A percentile compares a stretch with the other conserved stretches of the same genome.
phyloP scores from a whole-genome alignment of 108 stramenopile species.

The Nitzschia sp. region DNA sequence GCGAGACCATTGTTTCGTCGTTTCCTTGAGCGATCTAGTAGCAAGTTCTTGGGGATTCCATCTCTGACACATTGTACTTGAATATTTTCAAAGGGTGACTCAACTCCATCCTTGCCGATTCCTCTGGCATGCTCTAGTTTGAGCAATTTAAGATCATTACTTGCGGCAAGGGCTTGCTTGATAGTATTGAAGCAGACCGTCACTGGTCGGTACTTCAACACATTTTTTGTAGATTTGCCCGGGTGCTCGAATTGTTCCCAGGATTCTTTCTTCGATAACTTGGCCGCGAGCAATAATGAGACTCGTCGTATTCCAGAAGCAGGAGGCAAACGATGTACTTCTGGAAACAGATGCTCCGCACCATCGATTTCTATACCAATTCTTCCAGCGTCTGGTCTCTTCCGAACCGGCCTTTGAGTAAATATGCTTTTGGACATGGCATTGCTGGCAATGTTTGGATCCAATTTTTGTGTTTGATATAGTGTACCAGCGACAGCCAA shows the following conservation, averaged over 20 bases:
- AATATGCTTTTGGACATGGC: slow-evolving; percentile 54
- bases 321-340: slow-evolving; percentile 1
- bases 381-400: slow-evolving; percentile 41
- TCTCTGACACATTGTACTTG: slow-evolving; percentile 38
- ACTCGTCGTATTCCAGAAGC: slow-evolving; percentile 46
- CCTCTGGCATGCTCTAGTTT: slow-evolving; percentile 1
- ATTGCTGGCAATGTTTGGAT: slow-evolving; percentile 61
- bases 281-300: slow-evolving; percentile 52
- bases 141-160: slow-evolving; percentile 38
- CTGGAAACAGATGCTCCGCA: slow-evolving; percentile 34
- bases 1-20: slow-evolving; percentile 14
- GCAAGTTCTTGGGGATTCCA: slow-evolving; percentile 33
- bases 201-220: slow-evolving; percentile 30
- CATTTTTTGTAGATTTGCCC: not conserved
- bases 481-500: slow-evolving; percentile 61
- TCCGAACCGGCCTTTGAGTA: slow-evolving; percentile 57
- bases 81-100: slow-evolving; percentile 37
- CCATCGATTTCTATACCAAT: slow-evolving; percentile 81
- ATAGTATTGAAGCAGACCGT: slow-evolving; percentile 66
- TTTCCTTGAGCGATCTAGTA: slow-evolving; percentile 1
- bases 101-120: not conserved
- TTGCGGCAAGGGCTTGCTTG: slow-evolving; percentile 60
- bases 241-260: slow-evolving; percentile 34
- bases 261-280: slow-evolving; percentile 27
- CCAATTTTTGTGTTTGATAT: slow-evolving; percentile 45